A percentile compares a stretch with the other conserved stretches of the same genome.
phyloP scores from a whole-genome alignment of 202 grass and related monocot genomes.

The Schoenoplectus triqueter region DNA sequence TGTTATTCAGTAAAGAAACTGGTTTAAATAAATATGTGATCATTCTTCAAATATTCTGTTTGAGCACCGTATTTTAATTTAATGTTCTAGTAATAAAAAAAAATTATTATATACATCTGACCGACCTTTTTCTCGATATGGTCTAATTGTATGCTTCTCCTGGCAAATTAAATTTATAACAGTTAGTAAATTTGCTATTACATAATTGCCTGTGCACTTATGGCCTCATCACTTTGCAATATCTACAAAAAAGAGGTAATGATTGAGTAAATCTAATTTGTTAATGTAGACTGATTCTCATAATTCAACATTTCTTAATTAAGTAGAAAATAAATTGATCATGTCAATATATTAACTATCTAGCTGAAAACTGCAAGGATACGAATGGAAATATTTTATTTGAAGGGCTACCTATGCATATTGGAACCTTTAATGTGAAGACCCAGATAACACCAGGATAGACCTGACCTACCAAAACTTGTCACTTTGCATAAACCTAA shows the following conservation, averaged over 20 bases:
- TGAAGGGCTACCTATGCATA: not conserved
- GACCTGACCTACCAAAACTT: slow-evolving; percentile 20
- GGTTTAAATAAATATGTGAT: not conserved
- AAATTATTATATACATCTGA: slow-evolving; percentile 11
- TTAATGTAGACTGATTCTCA: too few species aligned
- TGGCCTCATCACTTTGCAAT: too few species aligned
- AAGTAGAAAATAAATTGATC: too few species aligned
- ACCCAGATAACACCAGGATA: not conserved
- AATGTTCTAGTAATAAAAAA: not conserved
- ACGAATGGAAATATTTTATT: not conserved
- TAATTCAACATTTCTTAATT: too few species aligned
- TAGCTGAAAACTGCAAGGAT: not conserved
- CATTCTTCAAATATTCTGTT: not conserved
- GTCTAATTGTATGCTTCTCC: not conserved
- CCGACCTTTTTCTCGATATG: not conserved
- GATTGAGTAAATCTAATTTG: too few species aligned
- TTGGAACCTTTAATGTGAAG: slow-evolving; percentile 1
- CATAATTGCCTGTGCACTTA: too few species aligned
- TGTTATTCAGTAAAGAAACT: not conserved
- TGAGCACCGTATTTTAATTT: not conserved
- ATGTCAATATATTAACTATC: too few species aligned
- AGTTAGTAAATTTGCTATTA: too few species aligned
- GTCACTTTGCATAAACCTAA: slow-evolving; percentile 34
- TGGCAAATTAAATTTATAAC: not conserved
- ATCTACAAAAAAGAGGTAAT: too few species aligned